Evolutionary conservation across 139 green algal genomes (phyloP).

Genomic region (Chara braunii): DNA sequence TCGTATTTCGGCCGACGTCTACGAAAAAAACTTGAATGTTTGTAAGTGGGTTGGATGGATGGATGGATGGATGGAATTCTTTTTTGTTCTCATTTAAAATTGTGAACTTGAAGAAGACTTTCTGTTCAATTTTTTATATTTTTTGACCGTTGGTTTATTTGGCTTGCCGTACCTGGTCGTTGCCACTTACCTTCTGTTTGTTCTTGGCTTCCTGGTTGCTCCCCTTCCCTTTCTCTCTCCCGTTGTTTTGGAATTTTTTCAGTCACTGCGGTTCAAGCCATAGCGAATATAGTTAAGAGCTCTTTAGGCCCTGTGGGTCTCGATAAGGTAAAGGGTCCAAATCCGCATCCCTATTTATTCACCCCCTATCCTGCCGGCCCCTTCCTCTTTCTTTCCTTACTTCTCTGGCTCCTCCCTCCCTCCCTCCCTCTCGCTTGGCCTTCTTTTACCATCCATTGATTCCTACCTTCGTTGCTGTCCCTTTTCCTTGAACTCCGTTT

Average conservation of each 20-base stretch:
- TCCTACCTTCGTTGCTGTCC: background rate
- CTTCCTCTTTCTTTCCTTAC: background rate
- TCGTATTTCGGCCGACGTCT: no score
- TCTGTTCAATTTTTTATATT: background rate
- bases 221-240: background rate
- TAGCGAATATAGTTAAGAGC: slow-evolving; percentile 97
- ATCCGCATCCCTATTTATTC: background rate
- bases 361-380: background rate
- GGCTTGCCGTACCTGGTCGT: background rate
- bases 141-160: background rate
- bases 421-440: background rate
- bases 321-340: slow-evolving; percentile 78
- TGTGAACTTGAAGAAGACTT: background rate
- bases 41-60: no score
- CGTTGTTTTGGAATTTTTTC: slow-evolving; percentile 12
- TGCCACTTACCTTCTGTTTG: slow-evolving; percentile 1
- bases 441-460: slow-evolving; percentile 8
- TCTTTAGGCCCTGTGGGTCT: slow-evolving; percentile 90
- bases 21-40: no score
- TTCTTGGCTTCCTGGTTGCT: background rate
- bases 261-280: slow-evolving; percentile 79
- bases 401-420: background rate
- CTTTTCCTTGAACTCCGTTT: background rate
- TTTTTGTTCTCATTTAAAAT: background rate
- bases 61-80: no score